Percentiles rank a stretch among this genome's conserved stretches.
Evolutionary conservation across 2,329 filamentous ascomycete genomes (phyloP).

Genomic region (Thielaviopsis populi): DNA sequence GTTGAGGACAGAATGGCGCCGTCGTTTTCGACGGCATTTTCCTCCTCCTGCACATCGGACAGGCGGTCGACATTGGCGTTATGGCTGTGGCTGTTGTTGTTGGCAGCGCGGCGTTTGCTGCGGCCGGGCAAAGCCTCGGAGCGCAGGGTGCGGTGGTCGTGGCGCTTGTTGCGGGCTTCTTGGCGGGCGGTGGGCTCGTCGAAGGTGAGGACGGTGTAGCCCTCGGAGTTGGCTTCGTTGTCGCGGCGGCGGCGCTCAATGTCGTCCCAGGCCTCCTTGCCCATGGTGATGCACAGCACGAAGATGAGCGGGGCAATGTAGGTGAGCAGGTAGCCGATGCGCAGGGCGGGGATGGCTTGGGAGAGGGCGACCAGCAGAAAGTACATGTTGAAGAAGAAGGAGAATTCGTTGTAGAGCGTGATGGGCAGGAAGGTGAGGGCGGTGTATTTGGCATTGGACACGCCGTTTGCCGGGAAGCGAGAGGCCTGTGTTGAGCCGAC

Average conservation of each 20-base stretch:
- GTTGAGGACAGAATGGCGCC: conserved; percentile 33
- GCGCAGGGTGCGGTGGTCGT: conserved; percentile 26
- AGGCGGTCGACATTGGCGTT: conserved; percentile 26
- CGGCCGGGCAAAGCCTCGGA: conserved; percentile 25
- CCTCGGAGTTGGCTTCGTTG: conserved; percentile 85
- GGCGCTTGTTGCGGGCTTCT: conserved; percentile 21
- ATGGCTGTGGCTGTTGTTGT: too few relatives aligned
- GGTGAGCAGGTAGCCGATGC: conserved; percentile 87
- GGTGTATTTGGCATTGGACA: conserved; percentile 97
- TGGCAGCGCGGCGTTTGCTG: conserved; percentile 12
- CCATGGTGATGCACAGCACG: conserved; percentile 80
- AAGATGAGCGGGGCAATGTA: conserved; percentile 88
- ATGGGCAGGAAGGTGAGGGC: conserved; percentile 84
- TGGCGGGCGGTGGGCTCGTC: conserved; percentile 34
- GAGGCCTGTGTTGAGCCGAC: conserved; percentile 60
- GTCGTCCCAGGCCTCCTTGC: conserved; percentile 92
- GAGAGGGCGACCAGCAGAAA: conserved; percentile 91
- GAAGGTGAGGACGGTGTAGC: conserved; percentile 65
- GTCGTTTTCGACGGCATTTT: conserved; percentile 36
- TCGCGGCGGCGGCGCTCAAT: conserved; percentile 74
- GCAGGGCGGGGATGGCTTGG: conserved; percentile 74
- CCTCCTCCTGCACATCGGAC: conserved; percentile 56
- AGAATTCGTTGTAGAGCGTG: conserved; percentile 96
- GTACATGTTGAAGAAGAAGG: conserved; percentile 99
- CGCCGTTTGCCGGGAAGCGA: conserved; percentile 74